Evolutionary conservation across 768 basidiomycete genomes (phyloP).

Genomic region (Rossbeevera mucosa): DNA sequence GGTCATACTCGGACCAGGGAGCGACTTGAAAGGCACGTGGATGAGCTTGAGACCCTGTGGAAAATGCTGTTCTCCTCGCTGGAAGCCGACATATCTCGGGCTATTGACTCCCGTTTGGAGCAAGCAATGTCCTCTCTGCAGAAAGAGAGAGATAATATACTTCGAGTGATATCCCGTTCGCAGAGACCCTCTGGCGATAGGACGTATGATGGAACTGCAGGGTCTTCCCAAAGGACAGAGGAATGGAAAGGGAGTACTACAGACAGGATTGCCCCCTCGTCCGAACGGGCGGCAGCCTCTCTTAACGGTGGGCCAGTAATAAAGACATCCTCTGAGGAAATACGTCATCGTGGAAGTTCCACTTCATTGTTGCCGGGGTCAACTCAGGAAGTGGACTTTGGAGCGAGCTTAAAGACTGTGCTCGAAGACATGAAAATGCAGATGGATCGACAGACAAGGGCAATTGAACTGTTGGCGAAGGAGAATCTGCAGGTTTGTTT

Average conservation of each 20-base stretch:
- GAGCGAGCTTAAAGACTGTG: slow-evolving; percentile 30
- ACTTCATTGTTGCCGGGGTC: slow-evolving; percentile 12
- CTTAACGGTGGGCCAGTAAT: slow-evolving; percentile 5
- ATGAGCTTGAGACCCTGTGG: slow-evolving; percentile 45
- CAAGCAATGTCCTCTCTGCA: slow-evolving; percentile 33
- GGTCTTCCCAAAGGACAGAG: slow-evolving; percentile 10
- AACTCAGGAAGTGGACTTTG: slow-evolving; percentile 18
- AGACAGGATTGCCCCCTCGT: slow-evolving; percentile 12
- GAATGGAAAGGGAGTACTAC: slow-evolving; percentile 7
- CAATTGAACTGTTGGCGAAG: slow-evolving; percentile 39
- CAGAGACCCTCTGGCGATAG: slow-evolving; percentile 12
- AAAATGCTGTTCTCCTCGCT: slow-evolving; percentile 41
- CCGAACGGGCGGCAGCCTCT: slow-evolving; percentile 10
- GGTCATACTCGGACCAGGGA: slow-evolving; percentile 41
- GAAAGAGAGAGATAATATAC: slow-evolving; percentile 27
- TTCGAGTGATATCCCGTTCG: slow-evolving; percentile 18
- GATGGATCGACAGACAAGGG: slow-evolving; percentile 45
- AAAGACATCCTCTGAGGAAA: slow-evolving; percentile 11
- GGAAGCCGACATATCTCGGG: slow-evolving; percentile 37
- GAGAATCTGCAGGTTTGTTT: slow-evolving; percentile 45
- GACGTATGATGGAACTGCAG: slow-evolving; percentile 4
- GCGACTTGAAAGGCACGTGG: slow-evolving; percentile 36
- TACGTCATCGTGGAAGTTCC: slow-evolving; percentile 9
- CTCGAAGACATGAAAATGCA: slow-evolving; percentile 45
- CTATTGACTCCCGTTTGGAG: slow-evolving; percentile 31